These are phyloP conservation scores for Prunus yedoensis DNA, from an alignment of 331 rosid genomes.

Conservation along the genomic window DNA sequence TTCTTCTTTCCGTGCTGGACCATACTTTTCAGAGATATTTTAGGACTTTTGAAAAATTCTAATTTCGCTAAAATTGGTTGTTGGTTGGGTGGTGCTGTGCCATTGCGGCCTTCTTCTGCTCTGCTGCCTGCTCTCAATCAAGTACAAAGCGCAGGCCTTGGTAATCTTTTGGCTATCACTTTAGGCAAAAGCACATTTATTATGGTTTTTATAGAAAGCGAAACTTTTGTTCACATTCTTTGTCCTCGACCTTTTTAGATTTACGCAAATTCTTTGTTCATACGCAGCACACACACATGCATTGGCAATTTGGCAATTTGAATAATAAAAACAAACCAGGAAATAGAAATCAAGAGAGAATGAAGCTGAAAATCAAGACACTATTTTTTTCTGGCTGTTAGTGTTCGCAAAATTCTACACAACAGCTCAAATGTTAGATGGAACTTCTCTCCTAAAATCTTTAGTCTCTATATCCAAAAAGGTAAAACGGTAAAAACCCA, in stretches of 20 bases:
- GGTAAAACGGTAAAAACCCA: slow-evolving; percentile 18
- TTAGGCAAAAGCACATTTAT: background rate
- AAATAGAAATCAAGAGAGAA: no score
- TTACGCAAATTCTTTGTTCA: no score
- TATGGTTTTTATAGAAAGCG: background rate
- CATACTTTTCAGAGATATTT: no score
- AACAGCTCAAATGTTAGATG: slow-evolving; percentile 47
- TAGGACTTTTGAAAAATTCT: no score
- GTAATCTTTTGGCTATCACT: background rate
- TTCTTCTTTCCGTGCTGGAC: background rate
- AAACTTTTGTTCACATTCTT: background rate
- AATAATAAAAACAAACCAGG: no score
- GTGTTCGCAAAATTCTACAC: slow-evolving; percentile 45
- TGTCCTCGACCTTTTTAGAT: background rate
- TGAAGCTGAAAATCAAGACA: background rate
- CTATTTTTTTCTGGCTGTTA: slow-evolving; percentile 34
- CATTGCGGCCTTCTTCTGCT: background rate
- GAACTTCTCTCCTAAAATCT: slow-evolving; percentile 27
- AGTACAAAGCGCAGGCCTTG: background rate
- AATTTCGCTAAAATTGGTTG: no score
- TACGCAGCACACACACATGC: no score
- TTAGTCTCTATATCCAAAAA: slow-evolving; percentile 37
- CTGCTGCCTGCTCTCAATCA: background rate
- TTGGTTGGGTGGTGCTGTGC: no score
- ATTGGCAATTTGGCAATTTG: no score